These are phyloP conservation scores for Nicotiana sylvestris DNA, from an alignment of 257 asterid genomes.

Conservation along the genomic window DNA sequence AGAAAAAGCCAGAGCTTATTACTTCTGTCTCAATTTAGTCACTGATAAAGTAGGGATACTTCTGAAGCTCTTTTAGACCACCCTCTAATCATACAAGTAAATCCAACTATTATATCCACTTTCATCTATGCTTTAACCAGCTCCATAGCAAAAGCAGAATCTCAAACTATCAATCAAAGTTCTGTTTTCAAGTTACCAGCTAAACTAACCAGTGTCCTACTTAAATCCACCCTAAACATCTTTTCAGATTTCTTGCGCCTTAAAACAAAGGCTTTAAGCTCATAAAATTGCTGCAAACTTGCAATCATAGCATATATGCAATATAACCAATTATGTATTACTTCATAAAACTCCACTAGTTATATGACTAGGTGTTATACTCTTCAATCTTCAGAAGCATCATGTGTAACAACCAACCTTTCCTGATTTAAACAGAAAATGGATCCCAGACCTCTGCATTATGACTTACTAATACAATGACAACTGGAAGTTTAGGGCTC, in stretches of 20 bases:
- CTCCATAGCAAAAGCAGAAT: conserved; percentile 4
- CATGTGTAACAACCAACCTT: too few species aligned
- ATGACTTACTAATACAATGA: too few species aligned
- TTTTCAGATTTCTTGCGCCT: not conserved
- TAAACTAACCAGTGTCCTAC: not conserved
- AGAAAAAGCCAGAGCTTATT: conserved; percentile 18
- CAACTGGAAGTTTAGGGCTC: not conserved
- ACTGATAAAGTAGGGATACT: conserved; percentile 9
- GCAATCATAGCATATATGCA: not conserved
- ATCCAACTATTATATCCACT: not conserved
- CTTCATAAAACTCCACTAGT: not conserved
- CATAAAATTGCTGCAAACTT: not conserved
- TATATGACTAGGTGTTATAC: too few species aligned
- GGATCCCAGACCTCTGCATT: too few species aligned
- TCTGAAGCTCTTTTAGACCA: conserved; percentile 13
- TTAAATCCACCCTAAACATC: not conserved
- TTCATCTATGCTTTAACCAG: not conserved
- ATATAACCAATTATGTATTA: not conserved
- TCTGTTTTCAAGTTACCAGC: not conserved
- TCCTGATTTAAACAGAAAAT: too few species aligned
- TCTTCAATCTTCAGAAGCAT: too few species aligned
- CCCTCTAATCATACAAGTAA: conserved; percentile 1
- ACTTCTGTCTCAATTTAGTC: conserved; percentile 16
- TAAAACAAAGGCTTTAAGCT: not conserved
- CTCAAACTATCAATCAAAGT: not conserved